These are phyloP conservation scores for Cryptosporidium ubiquitum DNA, from an alignment of 169 alveolate genomes.

Conservation along the genomic window DNA sequence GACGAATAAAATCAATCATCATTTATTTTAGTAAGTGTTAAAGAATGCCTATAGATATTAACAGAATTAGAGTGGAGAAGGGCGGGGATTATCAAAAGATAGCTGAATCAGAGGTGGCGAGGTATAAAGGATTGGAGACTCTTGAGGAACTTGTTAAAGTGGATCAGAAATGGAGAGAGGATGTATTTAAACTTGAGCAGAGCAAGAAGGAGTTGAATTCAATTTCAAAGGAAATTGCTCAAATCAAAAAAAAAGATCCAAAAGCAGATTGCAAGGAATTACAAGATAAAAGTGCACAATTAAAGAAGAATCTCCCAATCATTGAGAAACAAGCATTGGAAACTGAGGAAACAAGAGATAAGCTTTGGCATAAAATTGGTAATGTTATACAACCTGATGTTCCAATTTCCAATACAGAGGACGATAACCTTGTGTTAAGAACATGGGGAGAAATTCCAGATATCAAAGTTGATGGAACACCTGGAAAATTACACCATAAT, in stretches of 20 bases:
- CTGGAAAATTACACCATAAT: constrained; percentile 93
- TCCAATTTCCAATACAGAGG: constrained; percentile 93
- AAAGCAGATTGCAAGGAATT: constrained; percentile 85
- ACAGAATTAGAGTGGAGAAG: constrained; percentile 77
- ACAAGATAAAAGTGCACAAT: constrained; percentile 76
- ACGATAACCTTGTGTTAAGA: constrained; percentile 88
- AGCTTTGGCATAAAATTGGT: constrained; percentile 85
- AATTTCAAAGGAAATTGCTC: constrained; percentile 81
- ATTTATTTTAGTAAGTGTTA: background rate
- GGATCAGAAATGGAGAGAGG: constrained; percentile 86
- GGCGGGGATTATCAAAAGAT: constrained; percentile 87
- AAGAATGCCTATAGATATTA: constrained; percentile 78
- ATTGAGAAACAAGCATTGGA: constrained; percentile 75
- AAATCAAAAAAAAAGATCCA: constrained; percentile 83
- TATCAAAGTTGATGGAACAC: constrained; percentile 85
- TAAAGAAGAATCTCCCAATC: constrained; percentile 78
- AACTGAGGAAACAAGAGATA: constrained; percentile 67
- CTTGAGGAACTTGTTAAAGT: constrained; percentile 83
- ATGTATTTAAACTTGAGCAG: constrained; percentile 79
- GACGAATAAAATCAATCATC: background rate
- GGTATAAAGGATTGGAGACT: constrained; percentile 81
- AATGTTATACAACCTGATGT: constrained; percentile 92
- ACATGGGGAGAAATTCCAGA: constrained; percentile 92
- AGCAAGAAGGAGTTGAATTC: constrained; percentile 78
- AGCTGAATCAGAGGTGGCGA: constrained; percentile 78